Evolutionary conservation across 2,329 filamentous ascomycete species (phyloP).

Genomic region (Laburnicola sp.): DNA sequence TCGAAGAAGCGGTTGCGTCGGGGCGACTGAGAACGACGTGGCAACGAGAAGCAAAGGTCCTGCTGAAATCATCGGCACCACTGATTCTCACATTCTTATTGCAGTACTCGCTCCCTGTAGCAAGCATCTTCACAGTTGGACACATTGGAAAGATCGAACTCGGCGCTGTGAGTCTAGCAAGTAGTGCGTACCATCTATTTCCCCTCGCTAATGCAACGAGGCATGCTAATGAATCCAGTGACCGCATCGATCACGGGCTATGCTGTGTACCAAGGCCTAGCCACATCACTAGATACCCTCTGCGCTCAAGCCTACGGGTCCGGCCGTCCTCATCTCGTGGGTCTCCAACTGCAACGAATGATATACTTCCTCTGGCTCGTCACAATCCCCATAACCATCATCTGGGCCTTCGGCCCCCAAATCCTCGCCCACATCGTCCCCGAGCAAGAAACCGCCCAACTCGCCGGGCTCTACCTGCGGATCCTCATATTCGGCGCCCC

Average conservation of each 20-base stretch:
- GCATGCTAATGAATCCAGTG: conserved; percentile 32
- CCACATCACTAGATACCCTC: conserved; percentile 87
- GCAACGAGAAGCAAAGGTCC: conserved; percentile 83
- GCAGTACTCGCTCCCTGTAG: conserved; percentile 54
- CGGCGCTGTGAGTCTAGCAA: conserved; percentile 52
- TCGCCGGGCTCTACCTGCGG: conserved; percentile 74
- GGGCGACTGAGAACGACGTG: conserved; percentile 87
- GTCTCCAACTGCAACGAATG: conserved; percentile 81
- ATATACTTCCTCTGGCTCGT: conserved; percentile 73
- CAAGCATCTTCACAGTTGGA: conserved; percentile 54
- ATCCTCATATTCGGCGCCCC: conserved; percentile 72
- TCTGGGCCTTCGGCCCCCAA: conserved; percentile 70
- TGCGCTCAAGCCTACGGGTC: conserved; percentile 94
- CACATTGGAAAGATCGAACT: conserved; percentile 55
- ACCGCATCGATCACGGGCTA: conserved; percentile 55
- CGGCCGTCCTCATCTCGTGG: conserved; percentile 85
- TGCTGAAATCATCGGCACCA: conserved; percentile 57
- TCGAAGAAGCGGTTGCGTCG: conserved; percentile 73
- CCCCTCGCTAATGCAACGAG: neutral
- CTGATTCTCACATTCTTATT: conserved; percentile 54
- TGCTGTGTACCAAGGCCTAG: conserved; percentile 63
- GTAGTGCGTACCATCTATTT: conserved; percentile 27
- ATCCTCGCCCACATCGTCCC: conserved; percentile 69
- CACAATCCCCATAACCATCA: conserved; percentile 69
- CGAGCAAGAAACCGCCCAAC: conserved; percentile 67